phyloP scores from a whole-genome alignment of 176 grass and related monocot species.

The Aegilops bicornis region DNA sequence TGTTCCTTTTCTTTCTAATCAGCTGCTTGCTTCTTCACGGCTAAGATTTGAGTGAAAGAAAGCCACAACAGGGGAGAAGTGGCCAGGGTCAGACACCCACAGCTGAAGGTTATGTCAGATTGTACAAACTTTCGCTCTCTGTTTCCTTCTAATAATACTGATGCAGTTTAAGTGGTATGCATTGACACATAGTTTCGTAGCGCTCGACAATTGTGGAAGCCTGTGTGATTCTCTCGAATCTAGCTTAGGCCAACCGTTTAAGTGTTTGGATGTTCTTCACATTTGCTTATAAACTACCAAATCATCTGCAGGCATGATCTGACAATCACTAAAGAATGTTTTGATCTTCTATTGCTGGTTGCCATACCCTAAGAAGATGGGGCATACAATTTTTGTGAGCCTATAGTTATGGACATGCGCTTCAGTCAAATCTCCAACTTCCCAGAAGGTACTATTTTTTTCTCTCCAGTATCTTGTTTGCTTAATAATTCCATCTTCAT shows the following conservation, averaged over 20 bases:
- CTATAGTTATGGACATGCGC: slow-evolving; percentile 63
- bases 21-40: no score
- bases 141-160: not conserved
- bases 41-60: no score
- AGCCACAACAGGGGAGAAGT: no score
- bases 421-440: slow-evolving; percentile 59
- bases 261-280: not conserved
- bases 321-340: slow-evolving; percentile 89
- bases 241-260: not conserved
- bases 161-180: not conserved
- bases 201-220: not conserved
- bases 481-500: slow-evolving; percentile 7
- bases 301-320: slow-evolving; percentile 41
- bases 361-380: slow-evolving; percentile 57
- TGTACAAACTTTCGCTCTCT: slow-evolving; percentile 30
- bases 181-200: not conserved
- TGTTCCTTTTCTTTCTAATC: no score
- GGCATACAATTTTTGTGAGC: slow-evolving; percentile 60
- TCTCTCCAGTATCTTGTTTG: not conserved
- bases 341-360: slow-evolving; percentile 74
- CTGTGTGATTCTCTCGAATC: not conserved
- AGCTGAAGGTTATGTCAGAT: slow-evolving; percentile 47
- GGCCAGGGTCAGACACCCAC: no score
- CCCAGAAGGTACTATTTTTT: slow-evolving; percentile 52
- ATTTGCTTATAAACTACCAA: slow-evolving; percentile 37